Evolutionary conservation across 2,329 filamentous ascomycete species (phyloP), one percentile per base, ranked within the genome.

Genomic region (Phialophora verrucosa): DNA sequence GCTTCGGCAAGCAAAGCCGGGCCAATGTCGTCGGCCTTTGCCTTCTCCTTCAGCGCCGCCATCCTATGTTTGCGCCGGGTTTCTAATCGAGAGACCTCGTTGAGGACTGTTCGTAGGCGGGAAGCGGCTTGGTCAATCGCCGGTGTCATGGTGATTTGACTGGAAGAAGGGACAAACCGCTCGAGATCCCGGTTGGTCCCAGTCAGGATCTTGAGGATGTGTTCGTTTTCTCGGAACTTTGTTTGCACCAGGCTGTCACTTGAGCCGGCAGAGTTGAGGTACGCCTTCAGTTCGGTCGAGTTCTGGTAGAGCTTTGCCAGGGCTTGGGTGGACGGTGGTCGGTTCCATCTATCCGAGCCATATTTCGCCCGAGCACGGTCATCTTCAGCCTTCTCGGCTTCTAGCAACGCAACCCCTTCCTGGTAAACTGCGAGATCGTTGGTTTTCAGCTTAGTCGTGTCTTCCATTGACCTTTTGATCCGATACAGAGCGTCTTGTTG

Each of bases 391-490:
- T 90, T 88, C 78, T 99, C 95, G 0, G 90, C 87, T 1, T 87
- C 85, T 0, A 99, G 80, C 0, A 95, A 83, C 14, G 91, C 88
- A 38, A 90, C 88, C 0, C 92, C 94, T 78, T 98, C 94, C 53
- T 91, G 88, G 68, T 95, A 98, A 0, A 92, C 85, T 0, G 88
- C 85, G 62, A 88, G 82, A 74, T 97, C 93, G 57, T 89, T 90
- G 0, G 88, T 83, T 71, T 95, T 92, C n/a, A 99, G 82, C 77
- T 94, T 97, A 57, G 93, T 90, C 0, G 93, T 96, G 70, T 98
- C 94, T 4, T 91, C 89, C 68, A 98, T 91, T 4, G 91, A 92
- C 61, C 88, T 86, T 60, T 91, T 87, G 0, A 98, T 80, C 31
- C 91, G 84, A 63, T 90, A 88, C 35, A 97, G 82, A 0, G 92